Conservation (phyloP, 1,284 basidiomycete species). For the Dichomitus squalens region DNA sequence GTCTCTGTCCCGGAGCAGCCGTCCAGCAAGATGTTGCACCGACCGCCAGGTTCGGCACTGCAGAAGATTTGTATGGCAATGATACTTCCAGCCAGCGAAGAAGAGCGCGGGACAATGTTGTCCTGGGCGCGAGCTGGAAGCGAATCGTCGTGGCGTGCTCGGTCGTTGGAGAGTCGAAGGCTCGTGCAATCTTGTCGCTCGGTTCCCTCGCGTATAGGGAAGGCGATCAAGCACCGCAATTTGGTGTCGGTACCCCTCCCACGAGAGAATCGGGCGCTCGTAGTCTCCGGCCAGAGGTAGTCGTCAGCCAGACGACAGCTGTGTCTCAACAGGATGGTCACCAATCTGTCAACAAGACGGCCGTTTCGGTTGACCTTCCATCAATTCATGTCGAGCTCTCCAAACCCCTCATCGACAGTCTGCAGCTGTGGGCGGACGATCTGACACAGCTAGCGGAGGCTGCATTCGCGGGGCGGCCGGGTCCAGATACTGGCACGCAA, state of each 20-base stretch:
- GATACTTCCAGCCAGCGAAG: not conserved
- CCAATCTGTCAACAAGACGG: slow-evolving; percentile 33
- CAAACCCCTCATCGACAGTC: slow-evolving; percentile 67
- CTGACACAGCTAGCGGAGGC: slow-evolving; percentile 66
- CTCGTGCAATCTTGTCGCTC: slow-evolving; percentile 34
- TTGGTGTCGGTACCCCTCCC: slow-evolving; percentile 17
- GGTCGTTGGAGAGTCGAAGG: slow-evolving; percentile 35
- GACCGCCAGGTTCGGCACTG: slow-evolving; percentile 44
- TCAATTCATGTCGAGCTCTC: slow-evolving; percentile 64
- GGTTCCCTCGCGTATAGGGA: slow-evolving; percentile 26
- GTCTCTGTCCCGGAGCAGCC: slow-evolving; percentile 38
- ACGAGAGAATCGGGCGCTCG: slow-evolving; percentile 1
- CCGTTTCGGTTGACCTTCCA: slow-evolving; percentile 62
- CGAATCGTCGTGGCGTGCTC: slow-evolving; percentile 54
- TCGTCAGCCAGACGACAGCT: slow-evolving; percentile 9
- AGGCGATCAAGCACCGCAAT: slow-evolving; percentile 1
- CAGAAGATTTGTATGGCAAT: slow-evolving; percentile 18
- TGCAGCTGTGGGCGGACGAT: slow-evolving; percentile 90
- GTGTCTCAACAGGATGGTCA: slow-evolving; percentile 4
- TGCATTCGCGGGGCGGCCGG: slow-evolving; percentile 23
- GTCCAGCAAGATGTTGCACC: slow-evolving; percentile 25
- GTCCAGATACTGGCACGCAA: slow-evolving; percentile 32
- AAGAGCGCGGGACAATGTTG: slow-evolving; percentile 17
- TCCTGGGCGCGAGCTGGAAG: slow-evolving; percentile 44
- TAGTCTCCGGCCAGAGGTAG: slow-evolving; percentile 11